Evolutionary conservation across 2,329 filamentous ascomycete genomes (phyloP), one percentile per base, ranked within the genome.

Genomic region (Talaromyces sp.): DNA sequence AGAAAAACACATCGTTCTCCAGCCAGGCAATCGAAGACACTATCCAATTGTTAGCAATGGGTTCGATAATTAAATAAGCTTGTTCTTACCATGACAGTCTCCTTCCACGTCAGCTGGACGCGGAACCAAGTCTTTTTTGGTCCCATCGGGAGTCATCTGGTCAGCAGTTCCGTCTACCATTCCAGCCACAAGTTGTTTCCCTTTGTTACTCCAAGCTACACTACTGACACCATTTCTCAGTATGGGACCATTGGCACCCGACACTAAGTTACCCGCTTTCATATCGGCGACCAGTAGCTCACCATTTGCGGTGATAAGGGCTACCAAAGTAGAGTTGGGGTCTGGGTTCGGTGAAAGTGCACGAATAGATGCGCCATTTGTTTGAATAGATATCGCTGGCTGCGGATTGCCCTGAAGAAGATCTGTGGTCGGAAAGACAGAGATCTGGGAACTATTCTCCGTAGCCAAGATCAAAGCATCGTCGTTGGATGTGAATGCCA

Each of bases 401-500:
- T 88, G 82, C 36, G 85, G 84, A 51, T 82, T 83, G 48, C 86
- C 86, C 63, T 86, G 81, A 41, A 86, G 75, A 17, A 97, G 76
- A 39, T 80, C 79, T 51, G 88, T 78, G 1, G 90, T 86, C 50
- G 92, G 85, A 67, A 96, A 97, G 2, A 96, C 87, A 3, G 89
- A 88, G 56, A 99, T 76, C 4, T 91, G 91, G 30, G 91, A 89
- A 10, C 89, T 89, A 49, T 82, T 79, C 72, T 96, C 90, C 2
- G 90, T 90, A 10, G 90, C 91, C 22, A 97, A 78, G 32, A 96
- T 83, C 55, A 99, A 78, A 62, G 88, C 91, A 63, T 85, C 85
- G 69, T 97, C 95, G 65, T 95, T 90, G n/a, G 90, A 84, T 0
- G 91, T 93, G 70, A 99, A 99, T 14, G 87, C 86, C 17, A 99